Evolutionary conservation across 2,329 filamentous ascomycete genomes (phyloP), one percentile per base, ranked within the genome.

Genomic region (Dactylellina sp.): DNA sequence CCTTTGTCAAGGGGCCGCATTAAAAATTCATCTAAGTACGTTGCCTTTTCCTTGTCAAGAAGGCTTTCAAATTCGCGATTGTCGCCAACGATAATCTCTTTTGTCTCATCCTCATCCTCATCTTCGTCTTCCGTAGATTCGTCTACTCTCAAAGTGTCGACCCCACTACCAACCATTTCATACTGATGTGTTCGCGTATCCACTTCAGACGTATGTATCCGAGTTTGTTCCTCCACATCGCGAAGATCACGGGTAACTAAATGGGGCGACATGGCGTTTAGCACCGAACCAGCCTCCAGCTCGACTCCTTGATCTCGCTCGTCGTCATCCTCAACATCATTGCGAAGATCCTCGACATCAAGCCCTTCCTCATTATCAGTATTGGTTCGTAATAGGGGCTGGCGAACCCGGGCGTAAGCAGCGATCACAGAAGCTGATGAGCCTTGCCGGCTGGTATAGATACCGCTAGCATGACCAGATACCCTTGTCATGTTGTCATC

Each of bases 291-390:
- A 7, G 63, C 70, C 20, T 56, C 70, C 5, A 75, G 28, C 39
- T 68, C 70, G 24, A 75, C 70, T 4, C 70, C 70, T 32, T 75
- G 61, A 25, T 61, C 70, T 22, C 70, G 37, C 28, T 66, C 63
- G 22, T 75, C 70, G 11, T 75, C 70, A 12, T 75, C 70, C 20
- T 75, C 70, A 50, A 66, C 70, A 52, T 75, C 70, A 37, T 75
- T 68, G 9, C 63, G 55, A 39, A 66, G 61, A 49, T 75, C 70
- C 62, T 75, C 70, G 1, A 40, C 50, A 22, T 66, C 61, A 16
- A 63, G 24, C 1, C 49, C 63, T 9, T 72, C 66, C 24, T 61
- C 61, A 32, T 75, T 75, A 20, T 53, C 56, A 9, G 40, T 46
- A 47, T 64, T 75, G 11, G 61, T 62, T 32, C 70, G 39, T 11